phyloP scores from a whole-genome alignment of 2,329 filamentous ascomycete genomes.

The Calonectria pseudoturangicola region DNA sequence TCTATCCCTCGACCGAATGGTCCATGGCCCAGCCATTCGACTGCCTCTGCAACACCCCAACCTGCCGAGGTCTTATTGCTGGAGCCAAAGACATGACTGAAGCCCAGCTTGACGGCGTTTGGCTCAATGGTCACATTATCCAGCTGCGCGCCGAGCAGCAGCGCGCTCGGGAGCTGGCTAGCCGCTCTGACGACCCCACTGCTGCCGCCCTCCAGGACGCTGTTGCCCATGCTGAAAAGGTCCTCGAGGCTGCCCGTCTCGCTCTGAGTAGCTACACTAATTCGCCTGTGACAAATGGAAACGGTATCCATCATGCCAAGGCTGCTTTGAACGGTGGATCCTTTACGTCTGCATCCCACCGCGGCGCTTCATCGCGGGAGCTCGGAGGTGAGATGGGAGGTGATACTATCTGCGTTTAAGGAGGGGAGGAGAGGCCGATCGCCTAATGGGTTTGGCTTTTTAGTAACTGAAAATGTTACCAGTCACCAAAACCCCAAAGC shows the following conservation, averaged over 20 bases:
- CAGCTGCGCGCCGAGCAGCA: slow-evolving; percentile 69
- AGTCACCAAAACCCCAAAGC: slow-evolving; percentile 42
- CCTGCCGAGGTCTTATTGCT: slow-evolving; percentile 77
- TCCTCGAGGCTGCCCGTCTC: slow-evolving; percentile 65
- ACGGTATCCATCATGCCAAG: slow-evolving; percentile 39
- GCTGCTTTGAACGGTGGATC: slow-evolving; percentile 46
- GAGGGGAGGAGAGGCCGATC: slow-evolving; percentile 26
- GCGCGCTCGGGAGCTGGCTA: slow-evolving; percentile 34
- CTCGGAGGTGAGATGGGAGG: slow-evolving; percentile 78
- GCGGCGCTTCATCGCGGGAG: slow-evolving; percentile 72
- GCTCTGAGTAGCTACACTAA: slow-evolving; percentile 64
- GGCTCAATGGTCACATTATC: slow-evolving; percentile 77
- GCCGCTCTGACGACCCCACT: slow-evolving; percentile 60
- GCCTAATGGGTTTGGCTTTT: slow-evolving; percentile 26
- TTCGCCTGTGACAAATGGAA: slow-evolving; percentile 42
- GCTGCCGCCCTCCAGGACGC: slow-evolving; percentile 65
- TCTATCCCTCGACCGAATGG: slow-evolving; percentile 86
- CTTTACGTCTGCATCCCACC: slow-evolving; percentile 55
- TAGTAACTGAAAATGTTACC: slow-evolving; percentile 36
- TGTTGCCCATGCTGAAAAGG: slow-evolving; percentile 67
- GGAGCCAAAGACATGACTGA: slow-evolving; percentile 77
- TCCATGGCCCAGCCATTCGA: slow-evolving; percentile 82
- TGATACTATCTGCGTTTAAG: slow-evolving; percentile 67
- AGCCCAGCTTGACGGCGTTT: slow-evolving; percentile 73
- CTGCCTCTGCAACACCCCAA: slow-evolving; percentile 75